A percentile compares a stretch with the other conserved stretches of the same genome.
phyloP scores from a whole-genome alignment of 495 filamentous ascomycete species.

The Lasiosphaeria ovina region DNA sequence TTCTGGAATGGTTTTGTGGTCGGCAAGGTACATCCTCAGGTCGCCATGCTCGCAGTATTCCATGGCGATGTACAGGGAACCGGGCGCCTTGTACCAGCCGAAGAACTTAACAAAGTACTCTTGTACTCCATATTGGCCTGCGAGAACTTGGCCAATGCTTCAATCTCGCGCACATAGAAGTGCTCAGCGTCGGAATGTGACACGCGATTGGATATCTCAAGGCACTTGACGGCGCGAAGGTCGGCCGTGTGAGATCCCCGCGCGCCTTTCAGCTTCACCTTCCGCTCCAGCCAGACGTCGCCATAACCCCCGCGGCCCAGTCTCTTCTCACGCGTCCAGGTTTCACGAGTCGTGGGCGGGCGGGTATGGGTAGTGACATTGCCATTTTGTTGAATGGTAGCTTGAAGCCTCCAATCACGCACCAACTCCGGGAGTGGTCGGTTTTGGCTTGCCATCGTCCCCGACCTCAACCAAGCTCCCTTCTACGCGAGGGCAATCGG shows the following conservation, averaged over 20 bases:
- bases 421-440: neutral
- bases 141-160: conserved; percentile 46
- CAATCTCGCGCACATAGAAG: conserved; percentile 36
- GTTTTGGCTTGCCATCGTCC: too few species aligned
- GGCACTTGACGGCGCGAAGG: conserved; percentile 32
- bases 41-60: conserved; percentile 42
- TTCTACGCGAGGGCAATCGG: too few species aligned
- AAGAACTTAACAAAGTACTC: conserved; percentile 32
- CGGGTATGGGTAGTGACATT: conserved; percentile 6
- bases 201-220: conserved; percentile 11
- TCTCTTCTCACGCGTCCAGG: conserved; percentile 25
- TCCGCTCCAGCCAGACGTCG: conserved; percentile 37
- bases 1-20: conserved; percentile 30
- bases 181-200: conserved; percentile 16
- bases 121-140: conserved; percentile 19
- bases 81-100: conserved; percentile 40
- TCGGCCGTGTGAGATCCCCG: conserved; percentile 17
- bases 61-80: conserved; percentile 40
- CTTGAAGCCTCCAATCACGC: neutral
- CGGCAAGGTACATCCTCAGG: conserved; percentile 28
- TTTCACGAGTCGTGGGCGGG: conserved; percentile 18
- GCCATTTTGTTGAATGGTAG: neutral
- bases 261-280: conserved; percentile 25
- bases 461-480: too few species aligned
- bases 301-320: conserved; percentile 35